Conservation (phyloP, 2,329 filamentous ascomycete species). For the Aspergillus pseudoviridinutans region DNA sequence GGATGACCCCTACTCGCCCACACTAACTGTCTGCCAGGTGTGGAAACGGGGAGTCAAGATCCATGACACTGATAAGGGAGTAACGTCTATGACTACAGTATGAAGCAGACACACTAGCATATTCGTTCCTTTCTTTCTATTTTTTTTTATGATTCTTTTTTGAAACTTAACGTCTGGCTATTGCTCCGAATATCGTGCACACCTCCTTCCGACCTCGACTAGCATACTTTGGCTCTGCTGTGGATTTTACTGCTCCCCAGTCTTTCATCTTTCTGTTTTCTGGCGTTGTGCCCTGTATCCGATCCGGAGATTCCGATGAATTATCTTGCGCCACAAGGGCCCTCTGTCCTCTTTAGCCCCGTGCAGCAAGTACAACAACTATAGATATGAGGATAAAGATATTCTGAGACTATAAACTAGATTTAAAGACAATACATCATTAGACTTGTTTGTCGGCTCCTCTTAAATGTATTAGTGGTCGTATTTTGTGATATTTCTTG, state of each 20-base stretch:
- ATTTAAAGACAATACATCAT: not conserved
- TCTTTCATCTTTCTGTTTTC: not conserved
- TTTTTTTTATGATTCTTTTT: not conserved
- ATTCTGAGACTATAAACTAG: not conserved
- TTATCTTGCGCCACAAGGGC: not conserved
- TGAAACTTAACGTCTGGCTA: not conserved
- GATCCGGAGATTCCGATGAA: not conserved
- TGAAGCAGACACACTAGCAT: not conserved
- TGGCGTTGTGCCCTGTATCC: not conserved
- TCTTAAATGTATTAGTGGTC: not conserved
- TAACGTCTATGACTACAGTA: not conserved
- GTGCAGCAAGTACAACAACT: not conserved
- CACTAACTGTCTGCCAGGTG: conserved; percentile 39
- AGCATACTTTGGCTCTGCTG: not conserved
- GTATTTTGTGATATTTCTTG: not conserved
- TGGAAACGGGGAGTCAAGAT: conserved; percentile 43
- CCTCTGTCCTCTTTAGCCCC: not conserved
- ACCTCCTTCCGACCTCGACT: not conserved
- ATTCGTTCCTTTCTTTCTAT: not conserved
- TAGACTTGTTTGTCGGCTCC: not conserved
- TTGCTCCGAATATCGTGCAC: not conserved
- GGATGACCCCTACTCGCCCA: conserved; percentile 25
- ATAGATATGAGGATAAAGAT: not conserved
- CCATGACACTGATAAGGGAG: conserved; percentile 31
- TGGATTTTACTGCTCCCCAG: no score